Conservation (phyloP, 306 rosid species). For the Senna siamea region DNA sequence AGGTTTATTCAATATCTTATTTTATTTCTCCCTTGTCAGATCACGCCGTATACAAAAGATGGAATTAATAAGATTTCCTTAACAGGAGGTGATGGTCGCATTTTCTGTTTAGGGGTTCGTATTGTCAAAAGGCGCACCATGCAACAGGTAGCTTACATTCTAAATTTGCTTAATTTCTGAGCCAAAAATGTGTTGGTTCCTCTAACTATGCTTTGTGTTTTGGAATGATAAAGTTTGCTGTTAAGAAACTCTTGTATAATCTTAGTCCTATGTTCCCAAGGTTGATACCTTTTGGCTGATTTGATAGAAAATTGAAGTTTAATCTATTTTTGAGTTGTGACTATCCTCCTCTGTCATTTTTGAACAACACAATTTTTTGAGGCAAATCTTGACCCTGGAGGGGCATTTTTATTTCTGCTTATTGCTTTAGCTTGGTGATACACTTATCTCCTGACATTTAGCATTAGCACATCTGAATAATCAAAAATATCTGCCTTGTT, state of each 20-base stretch:
- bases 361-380: conserved; percentile 14
- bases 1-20: conserved; percentile 30
- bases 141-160: conserved; percentile 71
- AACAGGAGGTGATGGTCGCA: conserved; percentile 86
- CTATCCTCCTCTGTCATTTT: conserved; percentile 5
- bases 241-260: conserved; percentile 12
- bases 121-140: conserved; percentile 78
- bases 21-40: conserved; percentile 62
- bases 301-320: conserved; percentile 26
- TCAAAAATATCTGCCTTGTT: too few species aligned
- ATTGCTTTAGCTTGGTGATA: too few species aligned
- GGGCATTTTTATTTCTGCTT: background rate
- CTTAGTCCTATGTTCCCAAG: conserved; percentile 4
- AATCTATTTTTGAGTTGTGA: background rate
- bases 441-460: too few species aligned
- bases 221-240: conserved; percentile 21
- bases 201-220: conserved; percentile 16
- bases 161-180: conserved; percentile 10
- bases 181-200: conserved; percentile 10
- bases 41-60: conserved; percentile 76
- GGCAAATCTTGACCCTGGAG: background rate
- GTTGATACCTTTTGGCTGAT: conserved; percentile 25
- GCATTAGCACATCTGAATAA: too few species aligned
- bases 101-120: conserved; percentile 93
- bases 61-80: conserved; percentile 89